These are phyloP conservation scores for Moesziomyces parantarcticus DNA, from an alignment of 1,284 basidiomycete species.

Conservation along the genomic window DNA sequence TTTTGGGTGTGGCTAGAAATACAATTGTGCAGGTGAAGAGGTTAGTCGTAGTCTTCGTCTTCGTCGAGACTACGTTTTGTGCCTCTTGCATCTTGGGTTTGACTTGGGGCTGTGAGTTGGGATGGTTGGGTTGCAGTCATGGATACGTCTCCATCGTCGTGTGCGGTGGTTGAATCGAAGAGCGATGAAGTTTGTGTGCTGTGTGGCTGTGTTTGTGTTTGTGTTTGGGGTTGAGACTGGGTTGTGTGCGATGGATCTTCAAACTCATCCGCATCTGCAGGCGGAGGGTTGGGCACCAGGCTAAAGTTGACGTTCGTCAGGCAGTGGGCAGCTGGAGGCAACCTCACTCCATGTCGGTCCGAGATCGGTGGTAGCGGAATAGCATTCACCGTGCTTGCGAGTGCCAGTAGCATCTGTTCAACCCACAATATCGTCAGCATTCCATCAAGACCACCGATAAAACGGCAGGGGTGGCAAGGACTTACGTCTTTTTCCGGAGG, in stretches of 20 bases:
- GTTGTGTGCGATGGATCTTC: slow-evolving; percentile 8
- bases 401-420: slow-evolving; percentile 81
- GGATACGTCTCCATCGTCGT: slow-evolving; percentile 25
- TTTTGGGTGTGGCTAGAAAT: slow-evolving; percentile 1
- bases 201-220: background rate
- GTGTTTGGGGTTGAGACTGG: background rate
- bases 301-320: slow-evolving; percentile 92
- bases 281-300: slow-evolving; percentile 85
- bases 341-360: slow-evolving; percentile 92
- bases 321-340: slow-evolving; percentile 84
- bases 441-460: no score
- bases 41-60: slow-evolving; percentile 66
- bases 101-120: background rate
- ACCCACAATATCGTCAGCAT: no score
- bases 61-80: slow-evolving; percentile 63
- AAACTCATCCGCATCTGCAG: slow-evolving; percentile 62
- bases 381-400: slow-evolving; percentile 90
- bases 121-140: slow-evolving; percentile 36
- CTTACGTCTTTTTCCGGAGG: slow-evolving; percentile 92
- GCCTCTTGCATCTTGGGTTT: slow-evolving; percentile 27
- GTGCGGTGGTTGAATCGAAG: slow-evolving; percentile 13
- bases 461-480: slow-evolving; percentile 32
- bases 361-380: slow-evolving; percentile 88
- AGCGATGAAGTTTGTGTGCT: slow-evolving; percentile 18
- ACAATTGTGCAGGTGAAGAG: background rate